phyloP scores from a whole-genome alignment of 2,329 filamentous ascomycete genomes.

The Aspergillus pseudoviridinutans region DNA sequence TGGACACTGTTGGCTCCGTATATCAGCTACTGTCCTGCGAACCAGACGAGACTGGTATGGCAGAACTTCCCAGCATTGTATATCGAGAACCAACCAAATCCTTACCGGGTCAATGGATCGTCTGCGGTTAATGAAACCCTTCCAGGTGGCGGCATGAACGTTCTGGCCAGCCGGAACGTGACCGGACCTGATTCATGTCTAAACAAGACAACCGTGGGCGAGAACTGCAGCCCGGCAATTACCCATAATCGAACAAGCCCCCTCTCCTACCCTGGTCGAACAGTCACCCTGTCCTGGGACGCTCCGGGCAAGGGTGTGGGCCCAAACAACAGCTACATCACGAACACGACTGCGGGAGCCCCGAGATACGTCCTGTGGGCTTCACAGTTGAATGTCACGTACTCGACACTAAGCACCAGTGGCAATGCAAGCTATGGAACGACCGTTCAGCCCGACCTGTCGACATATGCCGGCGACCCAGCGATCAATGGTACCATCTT shows the following conservation, averaged over 20 bases:
- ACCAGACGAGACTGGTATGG: conserved; percentile 73
- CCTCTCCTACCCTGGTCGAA: conserved; percentile 68
- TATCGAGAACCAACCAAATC: conserved; percentile 73
- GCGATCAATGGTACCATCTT: conserved; percentile 77
- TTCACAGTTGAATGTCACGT: conserved; percentile 71
- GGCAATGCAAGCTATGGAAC: conserved; percentile 55
- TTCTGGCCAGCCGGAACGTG: conserved; percentile 35
- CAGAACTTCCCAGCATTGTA: conserved; percentile 75
- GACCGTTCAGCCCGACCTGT: conserved; percentile 68
- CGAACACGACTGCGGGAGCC: conserved; percentile 52
- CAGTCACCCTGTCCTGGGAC: conserved; percentile 71
- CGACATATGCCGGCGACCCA: conserved; percentile 64
- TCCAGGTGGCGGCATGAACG: conserved; percentile 25
- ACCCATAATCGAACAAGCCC: conserved; percentile 66
- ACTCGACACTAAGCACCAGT: conserved; percentile 54
- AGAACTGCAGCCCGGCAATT: conserved; percentile 61
- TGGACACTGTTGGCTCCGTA: conserved; percentile 80
- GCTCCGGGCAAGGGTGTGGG: conserved; percentile 63
- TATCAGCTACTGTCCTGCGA: conserved; percentile 69
- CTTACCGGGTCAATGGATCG: conserved; percentile 62
- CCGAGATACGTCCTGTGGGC: conserved; percentile 73
- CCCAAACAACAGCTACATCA: conserved; percentile 79
- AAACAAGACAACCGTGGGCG: conserved; percentile 48
- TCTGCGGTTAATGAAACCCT: conserved; percentile 61
- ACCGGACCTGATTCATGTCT: conserved; percentile 52